Base-by-base conservation (phyloP, 1,139 yeast species). In the Saccharomycopsis hybrid region DNA sequence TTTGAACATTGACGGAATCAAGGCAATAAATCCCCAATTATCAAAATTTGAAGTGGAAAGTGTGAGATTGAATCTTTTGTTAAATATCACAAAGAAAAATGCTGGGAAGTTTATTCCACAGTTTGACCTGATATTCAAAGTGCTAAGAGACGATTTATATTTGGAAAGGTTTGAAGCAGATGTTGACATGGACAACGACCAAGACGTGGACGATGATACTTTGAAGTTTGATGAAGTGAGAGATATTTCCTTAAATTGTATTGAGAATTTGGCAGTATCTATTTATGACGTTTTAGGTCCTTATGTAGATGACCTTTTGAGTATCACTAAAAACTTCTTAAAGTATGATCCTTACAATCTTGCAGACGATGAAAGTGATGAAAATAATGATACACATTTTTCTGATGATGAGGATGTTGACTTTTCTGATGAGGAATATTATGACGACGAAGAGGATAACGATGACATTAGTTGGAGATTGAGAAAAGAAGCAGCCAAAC, bases 391-490 rank as follows among this genome's bases (percentile, higher is more conserved):
- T 25, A 36, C 45, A 30, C 50, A 48, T 33, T 51, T 51, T 24
- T 50, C 54, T 18, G 56, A 52, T 25, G n/a, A n/a, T n/a, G n/a
- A n/a, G n/a, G n/a, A n/a, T n/a, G n/a, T n/a, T n/a, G n/a, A n/a
- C n/a, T n/a, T n/a, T n/a, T n/a, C n/a, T n/a, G 60, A 70, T 60
- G 78, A 73, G 27, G 72, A 67, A 11, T 78, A 72, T n/a, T 69
- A 66, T 36, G 74, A 69, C 29, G 73, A 67, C 25, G 69, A 67
- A 8, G 69, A 61, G 30, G 75, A 73, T 35, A 76, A 70, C 42
- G 78, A 71, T 43, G 89, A 83, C 57, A 78, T 80, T 31, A 77
- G 86, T 1, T 84, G 94, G 87, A 82, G 80, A 57, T 63, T 87
- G 36, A 71, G 95, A 53, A 70, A 78, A 41, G 75, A 74, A 51